These are phyloP conservation scores for Lecanosticta acicola DNA, from an alignment of 2,329 filamentous ascomycete species.

Conservation along the genomic window DNA sequence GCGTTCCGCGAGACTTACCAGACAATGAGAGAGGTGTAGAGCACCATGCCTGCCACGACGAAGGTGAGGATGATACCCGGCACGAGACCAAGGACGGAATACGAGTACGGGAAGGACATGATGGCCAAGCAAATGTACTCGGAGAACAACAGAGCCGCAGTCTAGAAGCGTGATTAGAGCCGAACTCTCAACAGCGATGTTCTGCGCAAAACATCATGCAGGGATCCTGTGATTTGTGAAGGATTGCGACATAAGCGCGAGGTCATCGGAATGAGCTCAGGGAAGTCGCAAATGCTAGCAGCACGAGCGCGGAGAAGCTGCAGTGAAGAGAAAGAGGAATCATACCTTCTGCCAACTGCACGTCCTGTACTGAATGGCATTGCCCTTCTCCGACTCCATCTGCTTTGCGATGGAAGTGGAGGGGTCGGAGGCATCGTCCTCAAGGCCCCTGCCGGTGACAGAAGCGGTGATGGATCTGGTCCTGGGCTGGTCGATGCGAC, in stretches of 20 bases:
- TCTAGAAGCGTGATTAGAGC: constrained; percentile 45
- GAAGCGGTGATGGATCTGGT: constrained; percentile 32
- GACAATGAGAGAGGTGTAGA: constrained; percentile 71
- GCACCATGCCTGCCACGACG: constrained; percentile 68
- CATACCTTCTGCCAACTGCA: constrained; percentile 84
- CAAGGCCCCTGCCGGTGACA: constrained; percentile 12
- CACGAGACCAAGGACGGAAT: constrained; percentile 78
- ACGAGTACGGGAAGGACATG: constrained; percentile 95
- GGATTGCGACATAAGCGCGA: no score
- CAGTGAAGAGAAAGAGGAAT: neutral
- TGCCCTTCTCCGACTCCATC: constrained; percentile 68
- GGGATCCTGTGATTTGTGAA: neutral
- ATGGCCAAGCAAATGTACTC: constrained; percentile 92
- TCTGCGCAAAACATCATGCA: no score
- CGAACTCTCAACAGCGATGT: neutral
- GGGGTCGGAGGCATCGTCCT: constrained; percentile 36
- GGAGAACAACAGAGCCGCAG: constrained; percentile 81
- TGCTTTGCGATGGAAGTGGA: constrained; percentile 55
- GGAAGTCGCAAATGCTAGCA: no score
- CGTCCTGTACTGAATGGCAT: constrained; percentile 83
- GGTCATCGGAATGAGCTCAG: no score
- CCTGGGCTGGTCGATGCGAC: constrained; percentile 37
- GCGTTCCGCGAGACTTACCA: no score
- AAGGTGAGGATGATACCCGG: constrained; percentile 79
- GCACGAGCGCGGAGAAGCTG: no score